These are phyloP conservation scores for Phoma sp. DNA, from an alignment of 2,329 filamentous ascomycete genomes.

Conservation along the genomic window DNA sequence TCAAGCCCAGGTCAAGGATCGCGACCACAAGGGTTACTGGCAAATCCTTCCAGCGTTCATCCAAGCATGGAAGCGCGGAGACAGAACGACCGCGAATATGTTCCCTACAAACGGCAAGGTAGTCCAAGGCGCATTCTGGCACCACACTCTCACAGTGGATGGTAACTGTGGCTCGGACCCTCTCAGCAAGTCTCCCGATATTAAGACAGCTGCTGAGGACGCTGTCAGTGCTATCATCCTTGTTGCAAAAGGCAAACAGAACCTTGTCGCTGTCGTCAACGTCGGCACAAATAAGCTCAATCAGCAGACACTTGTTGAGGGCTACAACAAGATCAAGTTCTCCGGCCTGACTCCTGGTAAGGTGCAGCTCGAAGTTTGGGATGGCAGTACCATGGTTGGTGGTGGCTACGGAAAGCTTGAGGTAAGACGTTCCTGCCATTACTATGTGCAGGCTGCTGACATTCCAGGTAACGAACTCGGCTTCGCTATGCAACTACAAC, in stretches of 20 bases:
- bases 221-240: constrained; percentile 20
- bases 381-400: constrained; percentile 8
- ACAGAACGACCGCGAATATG: constrained; percentile 28
- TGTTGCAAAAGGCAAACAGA: constrained; percentile 19
- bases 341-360: constrained; percentile 26
- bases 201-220: constrained; percentile 17
- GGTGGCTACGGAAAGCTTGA: constrained; percentile 21
- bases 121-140: constrained; percentile 29
- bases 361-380: constrained; percentile 26
- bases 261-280: constrained; percentile 31
- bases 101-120: constrained; percentile 22
- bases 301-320: constrained; percentile 14
- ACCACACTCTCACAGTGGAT: constrained; percentile 29
- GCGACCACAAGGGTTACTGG: constrained; percentile 46
- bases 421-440: not conserved
- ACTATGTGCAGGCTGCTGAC: no score
- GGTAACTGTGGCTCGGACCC: constrained; percentile 42
- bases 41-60: constrained; percentile 47
- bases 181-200: constrained; percentile 39
- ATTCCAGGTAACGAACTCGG: no score
- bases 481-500: no score
- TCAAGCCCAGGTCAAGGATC: constrained; percentile 36
- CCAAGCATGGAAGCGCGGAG: constrained; percentile 45
- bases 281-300: constrained; percentile 25
- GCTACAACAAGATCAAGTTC: constrained; percentile 33